These are phyloP conservation scores for Kazachstania kunashirensis DNA, from an alignment of 805 yeast genomes.

Conservation along the genomic window DNA sequence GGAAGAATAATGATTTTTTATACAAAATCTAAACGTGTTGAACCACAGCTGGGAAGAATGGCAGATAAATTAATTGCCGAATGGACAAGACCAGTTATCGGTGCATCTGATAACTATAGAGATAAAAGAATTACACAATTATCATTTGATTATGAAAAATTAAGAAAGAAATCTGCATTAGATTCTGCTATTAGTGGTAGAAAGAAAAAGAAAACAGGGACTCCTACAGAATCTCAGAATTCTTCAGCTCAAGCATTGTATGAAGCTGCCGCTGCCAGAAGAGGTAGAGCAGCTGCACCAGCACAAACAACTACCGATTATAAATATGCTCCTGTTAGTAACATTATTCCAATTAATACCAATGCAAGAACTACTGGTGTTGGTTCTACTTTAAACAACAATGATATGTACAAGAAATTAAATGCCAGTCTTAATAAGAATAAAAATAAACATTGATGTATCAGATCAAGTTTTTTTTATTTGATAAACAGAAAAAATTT, in stretches of 20 bases:
- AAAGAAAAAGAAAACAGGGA: slow-evolving; percentile 19
- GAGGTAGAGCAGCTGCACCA: slow-evolving; percentile 96
- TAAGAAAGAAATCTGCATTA: slow-evolving; percentile 30
- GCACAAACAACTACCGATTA: slow-evolving; percentile 80
- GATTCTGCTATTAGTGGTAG: slow-evolving; percentile 26
- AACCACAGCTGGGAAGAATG: slow-evolving; percentile 70
- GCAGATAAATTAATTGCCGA: slow-evolving; percentile 90
- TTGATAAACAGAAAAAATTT: background rate
- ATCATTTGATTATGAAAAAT: slow-evolving; percentile 54
- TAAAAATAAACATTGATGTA: slow-evolving; percentile 9
- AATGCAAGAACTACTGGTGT: slow-evolving; percentile 38
- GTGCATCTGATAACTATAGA: slow-evolving; percentile 87
- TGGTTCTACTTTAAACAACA: slow-evolving; percentile 45
- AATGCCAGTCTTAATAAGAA: slow-evolving; percentile 35
- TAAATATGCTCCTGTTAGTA: slow-evolving; percentile 80
- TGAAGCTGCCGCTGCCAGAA: slow-evolving; percentile 82
- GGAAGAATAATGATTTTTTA: slow-evolving; percentile 92
- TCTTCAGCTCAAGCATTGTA: slow-evolving; percentile 51
- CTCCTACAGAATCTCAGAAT: slow-evolving; percentile 13
- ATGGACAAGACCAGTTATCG: slow-evolving; percentile 98
- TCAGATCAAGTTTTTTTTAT: background rate
- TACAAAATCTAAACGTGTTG: slow-evolving; percentile 83
- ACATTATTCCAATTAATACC: slow-evolving; percentile 34
- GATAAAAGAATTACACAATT: slow-evolving; percentile 67
- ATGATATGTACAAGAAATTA: slow-evolving; percentile 75